Conservation (phyloP, 2,329 filamentous ascomycete genomes). For the Colletotrichum higginsianum region DNA sequence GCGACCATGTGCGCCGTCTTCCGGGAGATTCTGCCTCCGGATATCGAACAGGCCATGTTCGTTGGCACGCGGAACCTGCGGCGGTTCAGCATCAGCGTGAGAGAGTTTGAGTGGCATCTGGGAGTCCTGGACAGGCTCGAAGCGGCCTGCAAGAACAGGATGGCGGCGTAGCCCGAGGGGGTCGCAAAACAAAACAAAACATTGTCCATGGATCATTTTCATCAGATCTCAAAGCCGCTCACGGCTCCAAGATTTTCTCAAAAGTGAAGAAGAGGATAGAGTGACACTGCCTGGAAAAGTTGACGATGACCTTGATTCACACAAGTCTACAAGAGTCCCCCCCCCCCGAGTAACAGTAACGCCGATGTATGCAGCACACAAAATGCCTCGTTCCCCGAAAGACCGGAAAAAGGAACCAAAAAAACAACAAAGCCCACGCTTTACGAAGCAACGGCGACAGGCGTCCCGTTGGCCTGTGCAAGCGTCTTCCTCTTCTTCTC, state of each 20-base stretch:
- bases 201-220: no score
- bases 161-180: neutral
- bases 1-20: slow-evolving; percentile 43
- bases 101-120: slow-evolving; percentile 46
- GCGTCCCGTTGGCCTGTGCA: slow-evolving; percentile 9
- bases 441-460: slow-evolving; percentile 24
- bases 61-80: slow-evolving; percentile 44
- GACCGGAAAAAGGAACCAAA: no score
- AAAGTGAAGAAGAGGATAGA: no score
- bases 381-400: neutral
- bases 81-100: slow-evolving; percentile 45
- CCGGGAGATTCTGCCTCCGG: slow-evolving; percentile 38
- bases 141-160: slow-evolving; percentile 22
- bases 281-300: no score
- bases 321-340: no score
- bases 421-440: no score
- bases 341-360: neutral
- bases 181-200: no score
- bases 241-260: no score
- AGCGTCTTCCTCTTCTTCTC: slow-evolving; percentile 45
- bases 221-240: no score
- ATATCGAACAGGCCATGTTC: slow-evolving; percentile 43
- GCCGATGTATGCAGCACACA: slow-evolving; percentile 18
- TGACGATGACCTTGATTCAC: no score
- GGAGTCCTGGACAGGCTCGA: slow-evolving; percentile 43